Conservation (phyloP, 257 asterid genomes). For the Pogostemon cablin region DNA sequence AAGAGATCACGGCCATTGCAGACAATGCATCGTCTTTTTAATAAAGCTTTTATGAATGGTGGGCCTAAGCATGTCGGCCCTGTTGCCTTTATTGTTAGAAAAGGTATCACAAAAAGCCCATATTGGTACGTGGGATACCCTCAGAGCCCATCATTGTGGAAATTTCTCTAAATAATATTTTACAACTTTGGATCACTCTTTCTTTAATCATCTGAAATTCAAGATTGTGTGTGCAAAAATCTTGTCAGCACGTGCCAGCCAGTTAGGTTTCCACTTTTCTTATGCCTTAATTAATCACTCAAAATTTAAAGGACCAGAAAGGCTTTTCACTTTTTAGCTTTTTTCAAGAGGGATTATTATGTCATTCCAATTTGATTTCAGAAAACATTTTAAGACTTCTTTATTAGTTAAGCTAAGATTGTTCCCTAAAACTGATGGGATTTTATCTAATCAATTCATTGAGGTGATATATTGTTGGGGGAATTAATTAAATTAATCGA, state of each 20-base stretch:
- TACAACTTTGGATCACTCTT: constrained; percentile 29
- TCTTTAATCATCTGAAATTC: constrained; percentile 34
- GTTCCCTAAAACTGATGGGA: too few relatives aligned
- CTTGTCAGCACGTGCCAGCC: constrained; percentile 47
- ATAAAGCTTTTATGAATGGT: constrained; percentile 38
- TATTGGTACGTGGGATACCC: constrained; percentile 47
- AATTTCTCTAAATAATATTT: constrained; percentile 17
- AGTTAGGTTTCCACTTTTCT: constrained; percentile 40
- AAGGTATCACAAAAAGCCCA: constrained; percentile 46
- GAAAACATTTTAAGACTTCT: background rate
- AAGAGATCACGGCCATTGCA: too few relatives aligned
- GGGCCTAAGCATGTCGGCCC: constrained; percentile 48
- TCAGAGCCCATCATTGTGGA: constrained; percentile 44
- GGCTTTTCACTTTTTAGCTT: constrained; percentile 15
- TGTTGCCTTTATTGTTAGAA: constrained; percentile 36
- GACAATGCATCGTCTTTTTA: too few relatives aligned
- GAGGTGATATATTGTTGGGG: too few relatives aligned
- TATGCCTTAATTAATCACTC: background rate
- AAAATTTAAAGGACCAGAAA: background rate
- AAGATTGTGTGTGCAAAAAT: constrained; percentile 36
- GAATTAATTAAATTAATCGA: too few relatives aligned
- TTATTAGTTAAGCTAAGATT: too few relatives aligned
- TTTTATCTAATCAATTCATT: too few relatives aligned
- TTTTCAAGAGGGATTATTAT: constrained; percentile 8
- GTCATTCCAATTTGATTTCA: too few relatives aligned